These are phyloP conservation scores for Brassica incana DNA, from an alignment of 345 rosid genomes.

Conservation along the genomic window DNA sequence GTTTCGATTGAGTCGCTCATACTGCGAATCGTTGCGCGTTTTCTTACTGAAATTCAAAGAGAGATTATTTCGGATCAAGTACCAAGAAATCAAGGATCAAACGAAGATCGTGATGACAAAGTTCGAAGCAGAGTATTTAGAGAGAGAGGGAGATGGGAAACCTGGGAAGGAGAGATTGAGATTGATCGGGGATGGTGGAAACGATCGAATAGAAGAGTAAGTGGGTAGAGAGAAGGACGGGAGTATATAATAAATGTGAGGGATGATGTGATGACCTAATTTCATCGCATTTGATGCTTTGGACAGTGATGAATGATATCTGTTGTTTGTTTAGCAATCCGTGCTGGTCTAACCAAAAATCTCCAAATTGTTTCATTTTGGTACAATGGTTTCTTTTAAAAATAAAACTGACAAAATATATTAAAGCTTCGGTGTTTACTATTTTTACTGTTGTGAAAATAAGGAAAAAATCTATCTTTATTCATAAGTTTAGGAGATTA, in stretches of 20 bases:
- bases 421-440: too few relatives aligned
- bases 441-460: too few relatives aligned
- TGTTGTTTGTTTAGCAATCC: not conserved
- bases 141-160: not conserved
- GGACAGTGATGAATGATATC: not conserved
- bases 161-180: not conserved
- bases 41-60: not conserved
- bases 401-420: too few relatives aligned
- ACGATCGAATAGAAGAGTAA: not conserved
- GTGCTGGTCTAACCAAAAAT: not conserved
- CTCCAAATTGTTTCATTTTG: not conserved
- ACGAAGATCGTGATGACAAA: not conserved
- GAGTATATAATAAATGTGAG: conserved; percentile 3
- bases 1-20: conserved; percentile 48
- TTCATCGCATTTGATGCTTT: not conserved
- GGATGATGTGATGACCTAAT: not conserved
- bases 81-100: too few relatives aligned
- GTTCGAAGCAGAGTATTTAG: not conserved
- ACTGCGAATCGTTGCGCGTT: not conserved
- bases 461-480: too few relatives aligned
- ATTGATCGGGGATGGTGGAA: not conserved
- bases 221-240: not conserved
- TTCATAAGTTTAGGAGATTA: too few relatives aligned
- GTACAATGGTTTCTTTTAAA: too few relatives aligned
- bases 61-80: not conserved